These are phyloP conservation scores for Actinidia polygama DNA, from an alignment of 179 eudicot species.

Conservation along the genomic window DNA sequence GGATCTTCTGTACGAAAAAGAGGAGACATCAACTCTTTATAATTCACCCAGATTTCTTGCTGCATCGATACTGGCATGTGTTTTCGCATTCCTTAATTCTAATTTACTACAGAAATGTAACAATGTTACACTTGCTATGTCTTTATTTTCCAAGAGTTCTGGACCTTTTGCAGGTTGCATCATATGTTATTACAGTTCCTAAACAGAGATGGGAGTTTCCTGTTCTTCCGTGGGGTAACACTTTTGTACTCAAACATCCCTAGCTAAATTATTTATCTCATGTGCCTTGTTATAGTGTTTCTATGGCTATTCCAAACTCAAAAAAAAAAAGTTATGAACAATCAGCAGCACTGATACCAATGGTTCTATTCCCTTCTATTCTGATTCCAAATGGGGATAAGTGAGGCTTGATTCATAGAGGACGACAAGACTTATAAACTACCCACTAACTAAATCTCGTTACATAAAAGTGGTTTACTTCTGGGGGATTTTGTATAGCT, in stretches of 20 bases:
- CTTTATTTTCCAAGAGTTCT: slow-evolving; percentile 17
- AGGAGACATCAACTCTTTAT: slow-evolving; percentile 41
- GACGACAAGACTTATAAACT: neutral
- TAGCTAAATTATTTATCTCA: neutral
- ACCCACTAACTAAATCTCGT: neutral
- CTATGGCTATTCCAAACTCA: neutral
- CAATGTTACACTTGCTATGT: neutral
- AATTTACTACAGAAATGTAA: neutral
- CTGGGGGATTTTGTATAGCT: neutral
- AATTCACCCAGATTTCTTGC: slow-evolving; percentile 45
- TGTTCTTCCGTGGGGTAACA: slow-evolving; percentile 69
- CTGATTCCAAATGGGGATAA: neutral
- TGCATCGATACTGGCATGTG: slow-evolving; percentile 57
- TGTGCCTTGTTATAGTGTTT: neutral
- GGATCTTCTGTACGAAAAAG: slow-evolving; percentile 83
- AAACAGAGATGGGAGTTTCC: slow-evolving; percentile 77
- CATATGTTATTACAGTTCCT: slow-evolving; percentile 71
- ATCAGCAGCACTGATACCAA: neutral
- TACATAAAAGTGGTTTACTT: neutral
- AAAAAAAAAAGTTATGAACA: neutral
- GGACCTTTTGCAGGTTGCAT: slow-evolving; percentile 37
- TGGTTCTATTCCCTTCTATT: neutral
- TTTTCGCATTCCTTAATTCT: neutral
- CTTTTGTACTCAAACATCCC: neutral
- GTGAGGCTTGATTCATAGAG: neutral